Base-by-base conservation (phyloP, 202 grass and related monocot genomes). In the Schoenoplectus tabernaemontani region DNA sequence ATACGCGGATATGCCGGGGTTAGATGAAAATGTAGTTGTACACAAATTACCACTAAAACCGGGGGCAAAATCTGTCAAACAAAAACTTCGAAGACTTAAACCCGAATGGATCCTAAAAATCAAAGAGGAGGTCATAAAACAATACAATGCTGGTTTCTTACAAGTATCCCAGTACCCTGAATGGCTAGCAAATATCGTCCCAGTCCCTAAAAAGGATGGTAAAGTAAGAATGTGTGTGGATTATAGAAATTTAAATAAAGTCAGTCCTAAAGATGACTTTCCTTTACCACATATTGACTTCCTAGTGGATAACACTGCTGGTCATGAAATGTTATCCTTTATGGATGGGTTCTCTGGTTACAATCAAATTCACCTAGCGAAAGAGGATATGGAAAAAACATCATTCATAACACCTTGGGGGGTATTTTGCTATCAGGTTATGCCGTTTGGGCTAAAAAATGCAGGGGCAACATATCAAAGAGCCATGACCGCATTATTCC, bases 171-270 rank as follows among this genome's bases (percentile, higher is more conserved):
- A 32, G 4, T 65, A 65, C 3, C 62, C 62, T 0, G 34, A 65
- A 9, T 65, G 62, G 34, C 39, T 65, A 65, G 34, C 62, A 9
- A 65, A 65, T 39, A 65, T 65, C 4, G 62, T 65, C 15, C 62
- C 33, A n/a, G 62, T 65, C n/a, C 62, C 34, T 2, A 65, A 65
- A 5, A 65, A 65, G 19, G 62, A 65, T 20, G 33, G 33, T 9
- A 65, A 38, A 13, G 62, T 65, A 38, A 65, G 62, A 38, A 65
- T 65, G 62, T 65, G 62, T 65, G 62, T 65, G 9, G 62, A 65
- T 65, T 65, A 65, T 19, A 65, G 5, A 65, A 65, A 65, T 9
- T 15, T 65, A 65, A 65, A 65, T 9, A 65, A 65, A 15, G 62
- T 33, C 2, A 65, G 62, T 37, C 61, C 32, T 15, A 36, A 64